phyloP scores from a whole-genome alignment of 305 asterid genomes.

The Stenogyne calaminthoides region DNA sequence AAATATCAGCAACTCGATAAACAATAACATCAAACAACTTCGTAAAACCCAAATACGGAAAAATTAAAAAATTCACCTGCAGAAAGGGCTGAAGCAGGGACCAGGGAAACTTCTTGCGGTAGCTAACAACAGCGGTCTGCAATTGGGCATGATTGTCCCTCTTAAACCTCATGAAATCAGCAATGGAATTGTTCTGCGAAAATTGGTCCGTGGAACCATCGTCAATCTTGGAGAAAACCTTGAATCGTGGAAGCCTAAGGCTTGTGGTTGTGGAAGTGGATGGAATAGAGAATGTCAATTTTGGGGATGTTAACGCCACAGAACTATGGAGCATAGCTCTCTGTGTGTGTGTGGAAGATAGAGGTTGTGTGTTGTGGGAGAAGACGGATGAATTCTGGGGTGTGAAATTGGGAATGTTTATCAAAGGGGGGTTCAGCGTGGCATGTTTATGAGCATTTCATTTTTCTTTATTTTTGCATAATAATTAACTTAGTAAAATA shows the following conservation, averaged over 20 bases:
- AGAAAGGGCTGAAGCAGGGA: conserved; percentile 83
- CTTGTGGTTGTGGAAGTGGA: conserved; percentile 36
- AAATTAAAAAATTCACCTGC: conserved; percentile 43
- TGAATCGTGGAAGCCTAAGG: conserved; percentile 41
- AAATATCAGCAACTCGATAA: conserved; percentile 9
- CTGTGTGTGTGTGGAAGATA: conserved; percentile 14
- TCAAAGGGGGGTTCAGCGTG: background rate
- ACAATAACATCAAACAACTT: background rate
- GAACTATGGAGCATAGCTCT: conserved; percentile 56
- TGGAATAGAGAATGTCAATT: conserved; percentile 43
- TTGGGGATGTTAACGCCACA: conserved; percentile 51
- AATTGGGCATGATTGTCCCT: conserved; percentile 55
- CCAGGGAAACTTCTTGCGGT: conserved; percentile 94
- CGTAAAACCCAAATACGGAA: background rate
- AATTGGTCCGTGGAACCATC: conserved; percentile 63
- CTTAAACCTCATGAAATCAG: conserved; percentile 91
- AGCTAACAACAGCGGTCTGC: conserved; percentile 86
- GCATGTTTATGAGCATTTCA: background rate
- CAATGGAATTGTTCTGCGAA: conserved; percentile 69
- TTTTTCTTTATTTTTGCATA: too few relatives aligned
- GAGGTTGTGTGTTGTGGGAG: conserved; percentile 28
- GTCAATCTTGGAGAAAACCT: conserved; percentile 42
- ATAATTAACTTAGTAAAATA: too few relatives aligned
- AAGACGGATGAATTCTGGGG: conserved; percentile 16
- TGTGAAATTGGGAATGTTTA: background rate